Percentiles rank a stretch among this genome's conserved stretches.
phyloP scores from a whole-genome alignment of 164 flowering plant genomes.

The Chimonanthus praecox region DNA sequence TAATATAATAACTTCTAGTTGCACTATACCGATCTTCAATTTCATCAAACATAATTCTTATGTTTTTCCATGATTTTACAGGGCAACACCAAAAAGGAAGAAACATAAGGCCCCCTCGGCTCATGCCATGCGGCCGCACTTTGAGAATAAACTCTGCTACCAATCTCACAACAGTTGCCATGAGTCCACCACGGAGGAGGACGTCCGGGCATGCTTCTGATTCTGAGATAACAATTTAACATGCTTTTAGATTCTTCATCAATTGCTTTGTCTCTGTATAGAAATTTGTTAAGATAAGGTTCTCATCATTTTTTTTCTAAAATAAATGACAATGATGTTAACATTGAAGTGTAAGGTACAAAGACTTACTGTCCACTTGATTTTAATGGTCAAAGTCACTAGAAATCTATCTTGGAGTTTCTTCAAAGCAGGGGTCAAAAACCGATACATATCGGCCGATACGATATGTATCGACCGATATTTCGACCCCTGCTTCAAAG shows the following conservation, averaged over 20 bases:
- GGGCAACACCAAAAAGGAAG: conserved; percentile 38
- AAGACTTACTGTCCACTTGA: not conserved
- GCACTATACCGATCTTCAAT: not conserved
- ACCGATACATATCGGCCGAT: too few species aligned
- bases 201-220: conserved; percentile 50
- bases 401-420: too few species aligned
- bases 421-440: too few species aligned
- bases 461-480: too few species aligned
- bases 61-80: conserved; percentile 11
- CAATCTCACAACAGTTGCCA: conserved; percentile 18
- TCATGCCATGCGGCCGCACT: conserved; percentile 30
- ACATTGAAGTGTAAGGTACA: not conserved
- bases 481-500: too few species aligned
- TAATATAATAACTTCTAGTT: not conserved
- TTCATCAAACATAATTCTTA: not conserved
- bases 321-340: not conserved
- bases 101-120: conserved; percentile 48
- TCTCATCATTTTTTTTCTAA: not conserved
- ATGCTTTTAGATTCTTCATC: not conserved
- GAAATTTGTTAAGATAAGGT: not conserved
- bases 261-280: not conserved
- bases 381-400: not conserved
- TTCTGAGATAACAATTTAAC: conserved; percentile 35
- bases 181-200: conserved; percentile 32
- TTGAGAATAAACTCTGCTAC: conserved; percentile 39